Evolutionary conservation across 1,284 basidiomycete species (phyloP), one percentile per base, ranked within the genome.

Genomic region (Vanrija sp.): DNA sequence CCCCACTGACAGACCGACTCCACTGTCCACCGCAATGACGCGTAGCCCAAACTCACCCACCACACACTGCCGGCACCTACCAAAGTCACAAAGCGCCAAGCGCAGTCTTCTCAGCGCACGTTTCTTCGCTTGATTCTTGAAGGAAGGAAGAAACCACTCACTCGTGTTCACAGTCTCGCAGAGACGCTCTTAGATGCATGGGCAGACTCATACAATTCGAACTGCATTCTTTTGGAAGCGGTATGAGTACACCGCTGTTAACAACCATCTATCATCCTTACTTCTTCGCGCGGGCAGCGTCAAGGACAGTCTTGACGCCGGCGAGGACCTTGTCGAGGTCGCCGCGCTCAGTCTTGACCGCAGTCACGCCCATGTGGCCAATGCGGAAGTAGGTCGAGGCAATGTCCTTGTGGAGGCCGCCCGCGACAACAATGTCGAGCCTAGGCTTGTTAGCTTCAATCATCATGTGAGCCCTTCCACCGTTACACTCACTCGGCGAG

Each of bases 281-380:
- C 18, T 19, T 41, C 10, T 41, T 41, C 47, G 39, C 41, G 42
- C 42, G 37, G 31, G 72, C 72, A 61, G 80, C 79, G 36, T 67
- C 69, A 44, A 83, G 67, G 5, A 78, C 71, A 49, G 77, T 86
- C 66, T 81, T 82, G 71, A 96, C 75, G 2, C 82, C 83, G 31
- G 80, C 74, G 56, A 92, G 79, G 54, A 96, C 78, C 69, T 79
- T 85, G 62, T 91, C 85, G 16, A 96, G 73, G 73, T 97, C 91
- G 2, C 83, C 84, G 47, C 89, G 81, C 51, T 79, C 63, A 27
- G 78, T 59, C 63, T 93, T 82, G 23, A 87, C 84, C 23, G 84
- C 92, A 9, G 87, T 87, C 54, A 88, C 75, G 51, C 94, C 94
- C 92, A 97, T 95, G 75, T 96, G 93, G 22, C 90, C 69, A 51